phyloP scores from a whole-genome alignment of 2,329 filamentous ascomycete genomes.

The Fusarium beomiforme region DNA sequence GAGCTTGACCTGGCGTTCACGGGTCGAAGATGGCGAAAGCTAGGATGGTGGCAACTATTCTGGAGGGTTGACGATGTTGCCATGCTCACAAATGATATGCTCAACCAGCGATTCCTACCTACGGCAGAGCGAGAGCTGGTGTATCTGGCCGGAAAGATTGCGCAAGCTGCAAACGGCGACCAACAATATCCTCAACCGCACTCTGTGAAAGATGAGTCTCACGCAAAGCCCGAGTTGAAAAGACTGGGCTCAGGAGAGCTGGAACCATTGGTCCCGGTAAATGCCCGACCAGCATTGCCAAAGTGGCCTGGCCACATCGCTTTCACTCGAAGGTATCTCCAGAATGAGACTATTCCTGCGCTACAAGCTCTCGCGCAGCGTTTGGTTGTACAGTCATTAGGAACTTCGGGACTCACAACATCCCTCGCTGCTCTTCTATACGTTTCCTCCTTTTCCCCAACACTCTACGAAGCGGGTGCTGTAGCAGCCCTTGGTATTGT shows the following conservation, averaged over 20 bases:
- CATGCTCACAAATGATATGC: constrained; percentile 82
- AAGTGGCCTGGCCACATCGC: constrained; percentile 82
- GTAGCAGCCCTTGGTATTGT: constrained; percentile 69
- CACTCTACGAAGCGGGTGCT: constrained; percentile 69
- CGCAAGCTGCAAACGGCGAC: constrained; percentile 53
- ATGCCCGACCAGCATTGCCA: constrained; percentile 38
- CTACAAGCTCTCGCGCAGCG: constrained; percentile 78
- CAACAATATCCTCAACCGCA: constrained; percentile 51
- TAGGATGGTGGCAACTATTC: constrained; percentile 94
- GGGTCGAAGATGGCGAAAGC: constrained; percentile 78
- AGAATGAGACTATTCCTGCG: constrained; percentile 73
- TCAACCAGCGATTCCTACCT: constrained; percentile 80
- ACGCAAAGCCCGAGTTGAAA: constrained; percentile 13
- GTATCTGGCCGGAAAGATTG: constrained; percentile 81
- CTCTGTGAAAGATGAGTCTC: constrained; percentile 25
- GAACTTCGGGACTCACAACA: constrained; percentile 72
- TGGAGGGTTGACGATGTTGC: constrained; percentile 94
- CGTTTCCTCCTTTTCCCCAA: constrained; percentile 62
- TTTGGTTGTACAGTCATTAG: constrained; percentile 78
- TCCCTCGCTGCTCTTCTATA: constrained; percentile 67
- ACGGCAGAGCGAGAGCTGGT: constrained; percentile 84
- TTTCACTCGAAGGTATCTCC: constrained; percentile 72
- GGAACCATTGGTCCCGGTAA: constrained; percentile 39
- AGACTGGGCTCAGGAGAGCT: constrained; percentile 40
- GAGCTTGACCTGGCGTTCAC: constrained; percentile 82